phyloP scores from a whole-genome alignment of 306 rosid species.

The Dryas drummondii region DNA sequence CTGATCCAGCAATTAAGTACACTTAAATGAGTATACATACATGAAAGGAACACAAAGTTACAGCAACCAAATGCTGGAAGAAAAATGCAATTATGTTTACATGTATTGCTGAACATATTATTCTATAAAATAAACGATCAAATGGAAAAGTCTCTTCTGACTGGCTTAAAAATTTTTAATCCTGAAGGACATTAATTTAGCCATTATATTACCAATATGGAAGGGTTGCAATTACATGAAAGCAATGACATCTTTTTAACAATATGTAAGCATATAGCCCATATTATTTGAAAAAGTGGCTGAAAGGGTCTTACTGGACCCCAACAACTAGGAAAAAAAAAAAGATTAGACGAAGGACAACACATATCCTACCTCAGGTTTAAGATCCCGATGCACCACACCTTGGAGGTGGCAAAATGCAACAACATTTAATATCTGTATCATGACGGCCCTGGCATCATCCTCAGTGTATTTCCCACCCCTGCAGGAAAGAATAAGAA shows the following conservation, averaged over 20 bases:
- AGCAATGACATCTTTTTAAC: background rate
- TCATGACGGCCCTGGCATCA: constrained; percentile 78
- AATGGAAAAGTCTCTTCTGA: too few relatives aligned
- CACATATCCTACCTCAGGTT: constrained; percentile 69
- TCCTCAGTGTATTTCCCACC: constrained; percentile 93
- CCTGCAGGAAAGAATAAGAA: constrained; percentile 47
- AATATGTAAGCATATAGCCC: background rate
- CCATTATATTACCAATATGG: background rate
- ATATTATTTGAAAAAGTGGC: background rate
- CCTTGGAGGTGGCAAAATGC: constrained; percentile 95
- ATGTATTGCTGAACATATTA: background rate
- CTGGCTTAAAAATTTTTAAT: background rate
- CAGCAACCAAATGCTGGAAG: constrained; percentile 15
- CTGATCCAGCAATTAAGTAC: constrained; percentile 52
- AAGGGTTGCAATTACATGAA: background rate
- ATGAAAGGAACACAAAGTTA: constrained; percentile 11
- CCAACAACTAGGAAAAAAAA: background rate
- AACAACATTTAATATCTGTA: constrained; percentile 74
- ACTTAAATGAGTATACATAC: constrained; percentile 25
- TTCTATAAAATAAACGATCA: background rate
- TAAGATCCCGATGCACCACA: constrained; percentile 95
- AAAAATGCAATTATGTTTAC: constrained; percentile 3
- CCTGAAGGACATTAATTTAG: background rate
- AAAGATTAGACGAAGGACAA: background rate
- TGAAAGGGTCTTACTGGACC: background rate